Evolutionary conservation across 2,329 filamentous ascomycete genomes (phyloP), one percentile per base, ranked within the genome.

Genomic region (Bipolaris oryzae): DNA sequence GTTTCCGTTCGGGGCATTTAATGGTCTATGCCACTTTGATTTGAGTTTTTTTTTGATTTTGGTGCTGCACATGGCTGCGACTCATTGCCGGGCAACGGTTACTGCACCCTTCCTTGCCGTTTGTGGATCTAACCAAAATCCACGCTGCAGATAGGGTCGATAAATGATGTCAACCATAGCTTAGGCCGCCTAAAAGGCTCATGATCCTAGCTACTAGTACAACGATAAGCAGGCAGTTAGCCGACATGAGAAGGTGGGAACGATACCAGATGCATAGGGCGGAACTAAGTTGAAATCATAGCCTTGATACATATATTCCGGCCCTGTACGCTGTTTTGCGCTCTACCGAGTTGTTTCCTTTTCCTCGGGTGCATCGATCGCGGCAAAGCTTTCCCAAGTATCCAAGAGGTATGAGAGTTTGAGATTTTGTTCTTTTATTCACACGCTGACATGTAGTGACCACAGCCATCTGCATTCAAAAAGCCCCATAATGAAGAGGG

Each of bases 401-500:
- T 15, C 3, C 15, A 41, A 7, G 5, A 23, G 39, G 39, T 42
- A 42, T 25, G 20, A n/a, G 7, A 20, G 16, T 39, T 20, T 39
- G 16, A 0, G 16, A 20, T 11, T 39, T 20, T 39, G 25, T 10
- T 28, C 7, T 28, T 28, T 10, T 9, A 10, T 28, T 28, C 5
- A 18, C n/a, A 13, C 5, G 25, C 39, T 35, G 5, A 25, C 35
- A 46, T 23, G 18, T 33, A 18, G n/a, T 23, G 16, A n/a, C 10
- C 18, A 16, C 43, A 53, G 23, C 3, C 13, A 44, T 16, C 34
- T 21, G 31, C 25, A 28, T 10, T 9, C 7, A 28, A 1, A 10
- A 28, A 28, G 9, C 33, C 31, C 47, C 23, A 44, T 23, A 0
- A 67, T 67, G 64, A 63, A 56, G 41, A 35, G 34, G 28, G 31